These are phyloP conservation scores for Prunus davidiana DNA, from an alignment of 306 rosid species.

Conservation along the genomic window DNA sequence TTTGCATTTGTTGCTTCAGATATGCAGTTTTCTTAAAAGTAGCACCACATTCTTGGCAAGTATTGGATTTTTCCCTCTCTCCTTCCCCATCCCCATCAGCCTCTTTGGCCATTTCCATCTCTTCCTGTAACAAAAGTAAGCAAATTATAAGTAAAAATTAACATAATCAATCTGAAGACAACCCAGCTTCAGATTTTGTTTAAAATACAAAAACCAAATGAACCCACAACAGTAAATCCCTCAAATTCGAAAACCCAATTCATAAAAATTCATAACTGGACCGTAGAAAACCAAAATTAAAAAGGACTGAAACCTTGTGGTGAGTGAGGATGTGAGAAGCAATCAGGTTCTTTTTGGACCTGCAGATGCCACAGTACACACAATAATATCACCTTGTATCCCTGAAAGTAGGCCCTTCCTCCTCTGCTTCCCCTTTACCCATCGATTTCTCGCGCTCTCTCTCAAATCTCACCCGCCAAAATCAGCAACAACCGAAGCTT, in stretches of 20 bases:
- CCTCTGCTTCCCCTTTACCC: conserved; percentile 30
- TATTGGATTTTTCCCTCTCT: no score
- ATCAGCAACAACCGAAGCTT: background rate
- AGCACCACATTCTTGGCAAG: no score
- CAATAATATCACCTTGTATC: conserved; percentile 63
- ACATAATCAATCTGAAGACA: no score
- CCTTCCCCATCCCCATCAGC: no score
- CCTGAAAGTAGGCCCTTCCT: conserved; percentile 35
- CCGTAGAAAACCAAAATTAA: background rate
- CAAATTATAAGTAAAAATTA: no score
- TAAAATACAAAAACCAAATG: no score
- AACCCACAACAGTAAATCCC: background rate
- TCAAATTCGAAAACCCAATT: background rate
- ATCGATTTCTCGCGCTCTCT: conserved; percentile 1
- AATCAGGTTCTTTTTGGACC: conserved; percentile 63
- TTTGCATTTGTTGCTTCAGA: no score
- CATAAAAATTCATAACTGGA: background rate
- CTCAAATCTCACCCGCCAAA: background rate
- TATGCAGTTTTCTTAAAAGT: no score
- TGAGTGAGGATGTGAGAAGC: conserved; percentile 46
- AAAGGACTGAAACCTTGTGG: conserved; percentile 53
- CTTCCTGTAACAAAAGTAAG: no score
- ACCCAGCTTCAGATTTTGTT: no score
- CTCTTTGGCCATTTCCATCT: no score
- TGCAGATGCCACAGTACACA: conserved; percentile 57